Conservation (phyloP, 768 basidiomycete genomes). For the Kwoniella dejecticola region DNA sequence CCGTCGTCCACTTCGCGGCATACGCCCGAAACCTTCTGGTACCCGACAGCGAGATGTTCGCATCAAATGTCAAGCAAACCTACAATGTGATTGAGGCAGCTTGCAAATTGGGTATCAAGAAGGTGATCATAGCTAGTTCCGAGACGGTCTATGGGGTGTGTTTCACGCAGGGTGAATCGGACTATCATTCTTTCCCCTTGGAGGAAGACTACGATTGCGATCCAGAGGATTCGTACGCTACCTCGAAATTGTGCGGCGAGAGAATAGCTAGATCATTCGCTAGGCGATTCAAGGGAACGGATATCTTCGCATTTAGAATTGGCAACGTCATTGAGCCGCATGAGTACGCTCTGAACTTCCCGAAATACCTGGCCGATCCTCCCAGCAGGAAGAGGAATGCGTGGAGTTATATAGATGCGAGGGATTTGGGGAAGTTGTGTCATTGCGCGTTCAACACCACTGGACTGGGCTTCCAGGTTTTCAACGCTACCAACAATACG, state of each 20-base stretch:
- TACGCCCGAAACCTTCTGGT: constrained; percentile 52
- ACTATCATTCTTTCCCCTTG: constrained; percentile 49
- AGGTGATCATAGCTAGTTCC: constrained; percentile 48
- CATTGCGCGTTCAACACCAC: constrained; percentile 42
- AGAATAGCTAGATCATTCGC: constrained; percentile 46
- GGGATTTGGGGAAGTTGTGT: constrained; percentile 52
- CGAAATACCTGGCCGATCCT: constrained; percentile 41
- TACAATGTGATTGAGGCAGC: constrained; percentile 55
- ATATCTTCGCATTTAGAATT: constrained; percentile 50
- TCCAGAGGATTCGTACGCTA: constrained; percentile 46
- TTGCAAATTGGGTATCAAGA: constrained; percentile 51
- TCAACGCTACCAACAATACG: constrained; percentile 53
- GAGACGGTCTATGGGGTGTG: constrained; percentile 53
- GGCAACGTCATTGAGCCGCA: constrained; percentile 52
- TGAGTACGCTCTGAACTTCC: constrained; percentile 49
- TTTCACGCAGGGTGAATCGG: constrained; percentile 51
- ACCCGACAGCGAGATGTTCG: constrained; percentile 48
- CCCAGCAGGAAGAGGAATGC: constrained; percentile 48
- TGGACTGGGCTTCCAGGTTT: constrained; percentile 52
- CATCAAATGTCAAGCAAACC: constrained; percentile 41
- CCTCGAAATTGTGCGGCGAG: constrained; percentile 50
- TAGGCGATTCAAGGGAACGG: constrained; percentile 30
- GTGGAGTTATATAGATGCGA: constrained; percentile 54
- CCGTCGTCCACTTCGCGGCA: constrained; percentile 51
- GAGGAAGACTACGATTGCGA: constrained; percentile 46